These are phyloP conservation scores for Insectozyma bohioensis DNA, from an alignment of 1,139 yeast species.

Conservation along the genomic window DNA sequence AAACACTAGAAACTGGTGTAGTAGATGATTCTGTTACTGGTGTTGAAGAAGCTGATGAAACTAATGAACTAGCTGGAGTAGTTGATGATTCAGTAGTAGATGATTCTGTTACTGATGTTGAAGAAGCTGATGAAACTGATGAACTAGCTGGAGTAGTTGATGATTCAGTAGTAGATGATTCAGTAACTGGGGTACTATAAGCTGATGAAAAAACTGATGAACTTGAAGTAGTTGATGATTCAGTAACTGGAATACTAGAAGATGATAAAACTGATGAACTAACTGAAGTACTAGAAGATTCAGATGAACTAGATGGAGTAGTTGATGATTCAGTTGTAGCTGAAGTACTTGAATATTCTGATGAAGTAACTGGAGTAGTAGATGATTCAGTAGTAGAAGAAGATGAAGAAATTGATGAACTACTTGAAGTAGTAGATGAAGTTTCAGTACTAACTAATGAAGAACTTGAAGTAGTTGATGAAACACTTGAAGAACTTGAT, in stretches of 20 bases:
- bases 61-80: conserved; percentile 1
- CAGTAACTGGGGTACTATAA: conserved; percentile 1
- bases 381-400: conserved; percentile 1
- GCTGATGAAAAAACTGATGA: neutral
- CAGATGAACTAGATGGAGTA: conserved; percentile 20
- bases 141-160: neutral
- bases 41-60: conserved; percentile 4
- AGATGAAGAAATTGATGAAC: conserved; percentile 11
- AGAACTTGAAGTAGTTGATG: conserved; percentile 16
- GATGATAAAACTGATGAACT: neutral
- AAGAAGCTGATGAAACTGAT: neutral
- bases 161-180: neutral
- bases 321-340: conserved; percentile 25
- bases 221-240: neutral
- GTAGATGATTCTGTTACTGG: conserved; percentile 17
- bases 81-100: neutral
- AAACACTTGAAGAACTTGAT: conserved; percentile 18
- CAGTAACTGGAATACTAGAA: neutral
- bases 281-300: no score
- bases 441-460: conserved; percentile 6
- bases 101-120: conserved; percentile 1
- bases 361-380: conserved; percentile 1
- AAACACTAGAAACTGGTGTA: conserved; percentile 24
- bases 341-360: neutral
- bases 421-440: conserved; percentile 5